phyloP scores from a whole-genome alignment of 1,284 basidiomycete genomes.

The Mycosarcoma mackinlayi region DNA sequence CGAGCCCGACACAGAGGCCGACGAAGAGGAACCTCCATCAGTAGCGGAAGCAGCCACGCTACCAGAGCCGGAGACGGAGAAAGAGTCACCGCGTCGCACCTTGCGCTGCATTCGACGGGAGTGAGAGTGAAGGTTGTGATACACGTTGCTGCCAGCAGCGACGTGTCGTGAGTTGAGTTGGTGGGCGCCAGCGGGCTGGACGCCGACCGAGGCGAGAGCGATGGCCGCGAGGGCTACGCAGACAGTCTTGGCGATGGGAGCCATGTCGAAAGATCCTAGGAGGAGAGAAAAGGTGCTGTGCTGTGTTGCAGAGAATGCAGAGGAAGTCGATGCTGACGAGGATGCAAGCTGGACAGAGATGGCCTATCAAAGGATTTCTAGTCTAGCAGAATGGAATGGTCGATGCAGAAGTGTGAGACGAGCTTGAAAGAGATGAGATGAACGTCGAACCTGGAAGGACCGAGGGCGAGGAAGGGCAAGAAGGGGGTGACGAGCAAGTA shows the following conservation, averaged over 20 bases:
- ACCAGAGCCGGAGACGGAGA: constrained; percentile 28
- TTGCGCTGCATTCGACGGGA: constrained; percentile 52
- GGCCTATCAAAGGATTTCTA: constrained; percentile 28
- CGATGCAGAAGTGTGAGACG: constrained; percentile 1
- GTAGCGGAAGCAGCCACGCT: constrained; percentile 13
- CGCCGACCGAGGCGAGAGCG: constrained; percentile 37
- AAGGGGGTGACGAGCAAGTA: background rate
- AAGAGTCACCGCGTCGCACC: constrained; percentile 38
- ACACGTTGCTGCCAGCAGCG: constrained; percentile 51
- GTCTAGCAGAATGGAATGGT: constrained; percentile 9
- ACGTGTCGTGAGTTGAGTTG: constrained; percentile 46
- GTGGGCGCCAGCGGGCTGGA: constrained; percentile 39
- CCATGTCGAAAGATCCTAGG: constrained; percentile 30
- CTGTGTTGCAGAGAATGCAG: constrained; percentile 7
- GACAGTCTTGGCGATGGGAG: constrained; percentile 52
- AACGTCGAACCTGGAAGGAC: constrained; percentile 22
- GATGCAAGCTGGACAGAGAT: constrained; percentile 12
- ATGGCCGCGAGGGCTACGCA: constrained; percentile 49
- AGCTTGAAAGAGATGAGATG: background rate
- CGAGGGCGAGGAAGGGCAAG: background rate
- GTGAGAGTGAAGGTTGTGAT: constrained; percentile 50
- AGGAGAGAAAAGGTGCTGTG: background rate
- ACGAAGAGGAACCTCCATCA: constrained; percentile 9
- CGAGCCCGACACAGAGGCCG: constrained; percentile 22
- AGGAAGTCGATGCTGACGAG: background rate